Evolutionary conservation across 2,329 filamentous ascomycete species (phyloP).

Genomic region (Laburnicola sp.): DNA sequence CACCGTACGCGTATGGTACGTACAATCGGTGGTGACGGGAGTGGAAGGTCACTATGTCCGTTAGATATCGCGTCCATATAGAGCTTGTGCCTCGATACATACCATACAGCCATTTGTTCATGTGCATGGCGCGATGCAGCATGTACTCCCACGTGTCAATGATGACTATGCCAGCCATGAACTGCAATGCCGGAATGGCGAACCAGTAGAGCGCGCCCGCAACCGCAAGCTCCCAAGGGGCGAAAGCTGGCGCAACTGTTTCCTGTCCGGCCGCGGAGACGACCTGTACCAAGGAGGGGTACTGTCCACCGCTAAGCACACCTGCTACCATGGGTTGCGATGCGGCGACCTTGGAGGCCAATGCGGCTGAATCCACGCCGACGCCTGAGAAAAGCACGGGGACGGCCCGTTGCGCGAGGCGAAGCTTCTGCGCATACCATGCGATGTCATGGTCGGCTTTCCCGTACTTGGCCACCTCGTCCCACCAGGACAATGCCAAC

Average conservation of each 20-base stretch:
- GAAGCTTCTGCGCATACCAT: conserved; percentile 82
- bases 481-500: conserved; percentile 68
- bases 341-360: conserved; percentile 74
- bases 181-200: conserved; percentile 75
- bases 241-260: conserved; percentile 69
- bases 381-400: conserved; percentile 70
- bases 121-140: conserved; percentile 92
- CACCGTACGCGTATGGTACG: conserved; percentile 95
- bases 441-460: conserved; percentile 84
- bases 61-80: conserved; percentile 11
- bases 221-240: conserved; percentile 74
- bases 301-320: conserved; percentile 76
- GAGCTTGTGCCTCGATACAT: conserved; percentile 46
- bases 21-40: conserved; percentile 95
- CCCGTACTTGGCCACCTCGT: conserved; percentile 73
- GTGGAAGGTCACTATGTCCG: conserved; percentile 74
- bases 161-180: conserved; percentile 71
- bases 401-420: conserved; percentile 76
- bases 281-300: conserved; percentile 69
- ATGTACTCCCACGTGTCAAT: conserved; percentile 99
- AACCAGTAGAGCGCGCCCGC: conserved; percentile 81
- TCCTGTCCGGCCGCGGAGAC: conserved; percentile 57
- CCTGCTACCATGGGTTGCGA: conserved; percentile 75
- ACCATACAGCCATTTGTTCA: conserved; percentile 98
- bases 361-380: conserved; percentile 73